phyloP scores from a whole-genome alignment of 2,329 filamentous ascomycete genomes.

The Hypoxylon sp. region DNA sequence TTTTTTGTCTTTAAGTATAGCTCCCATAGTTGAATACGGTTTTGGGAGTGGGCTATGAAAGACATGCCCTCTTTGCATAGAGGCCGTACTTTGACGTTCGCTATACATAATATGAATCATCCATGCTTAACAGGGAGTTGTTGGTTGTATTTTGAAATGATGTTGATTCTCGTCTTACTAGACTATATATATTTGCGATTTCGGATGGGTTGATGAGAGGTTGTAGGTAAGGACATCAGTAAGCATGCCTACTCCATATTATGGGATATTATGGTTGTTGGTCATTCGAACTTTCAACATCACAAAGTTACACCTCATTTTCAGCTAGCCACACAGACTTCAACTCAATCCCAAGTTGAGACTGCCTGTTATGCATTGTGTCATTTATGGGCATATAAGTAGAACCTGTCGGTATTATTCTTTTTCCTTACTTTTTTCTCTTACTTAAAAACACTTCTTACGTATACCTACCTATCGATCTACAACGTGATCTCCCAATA shows the following conservation, averaged over 20 bases:
- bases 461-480: too few species aligned
- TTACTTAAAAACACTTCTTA: background rate
- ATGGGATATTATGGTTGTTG: background rate
- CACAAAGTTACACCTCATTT: constrained; percentile 1
- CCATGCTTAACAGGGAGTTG: constrained; percentile 1
- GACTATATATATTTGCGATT: constrained; percentile 17
- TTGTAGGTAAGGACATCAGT: constrained; percentile 15
- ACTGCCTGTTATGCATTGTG: background rate
- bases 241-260: background rate
- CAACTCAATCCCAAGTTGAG: background rate
- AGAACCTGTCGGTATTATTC: too few species aligned
- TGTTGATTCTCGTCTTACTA: constrained; percentile 27
- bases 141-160: constrained; percentile 6
- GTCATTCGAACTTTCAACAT: background rate
- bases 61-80: background rate
- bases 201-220: constrained; percentile 26
- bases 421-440: too few species aligned
- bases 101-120: background rate
- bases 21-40: background rate
- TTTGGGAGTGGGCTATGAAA: background rate
- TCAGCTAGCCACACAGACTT: background rate
- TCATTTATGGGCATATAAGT: too few species aligned
- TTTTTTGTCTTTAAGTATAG: constrained; percentile 10
- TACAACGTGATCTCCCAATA: too few species aligned
- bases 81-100: background rate